Evolutionary conservation across 2,329 filamentous ascomycete genomes (phyloP).

Genomic region (Uncinocarpus reesii): DNA sequence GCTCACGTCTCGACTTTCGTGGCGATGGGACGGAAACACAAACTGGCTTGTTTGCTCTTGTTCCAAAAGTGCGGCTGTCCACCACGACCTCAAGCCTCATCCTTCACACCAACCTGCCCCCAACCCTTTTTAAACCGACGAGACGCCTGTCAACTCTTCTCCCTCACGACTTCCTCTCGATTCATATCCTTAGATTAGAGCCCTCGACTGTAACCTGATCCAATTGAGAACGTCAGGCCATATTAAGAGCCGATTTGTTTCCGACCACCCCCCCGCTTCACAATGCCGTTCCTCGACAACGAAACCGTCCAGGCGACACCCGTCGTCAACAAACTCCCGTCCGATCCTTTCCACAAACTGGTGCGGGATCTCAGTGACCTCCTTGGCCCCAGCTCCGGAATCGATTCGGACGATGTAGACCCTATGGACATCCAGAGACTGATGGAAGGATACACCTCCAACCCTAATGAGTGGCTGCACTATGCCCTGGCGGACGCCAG

Average conservation of each 20-base stretch:
- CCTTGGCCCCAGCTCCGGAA: slow-evolving; percentile 69
- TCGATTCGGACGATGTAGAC: slow-evolving; percentile 73
- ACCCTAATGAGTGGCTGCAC: slow-evolving; percentile 58
- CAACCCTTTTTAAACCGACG: background rate
- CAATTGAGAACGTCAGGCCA: background rate
- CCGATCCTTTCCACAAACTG: slow-evolving; percentile 53
- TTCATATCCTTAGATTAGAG: background rate
- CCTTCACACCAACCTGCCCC: background rate
- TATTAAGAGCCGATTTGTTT: background rate
- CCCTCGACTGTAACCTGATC: too few species aligned
- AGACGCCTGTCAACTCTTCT: background rate
- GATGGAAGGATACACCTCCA: slow-evolving; percentile 65
- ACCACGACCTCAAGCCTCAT: slow-evolving; percentile 1
- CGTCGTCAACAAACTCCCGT: slow-evolving; percentile 15
- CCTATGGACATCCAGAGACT: slow-evolving; percentile 57
- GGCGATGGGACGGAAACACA: background rate
- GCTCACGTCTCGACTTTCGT: background rate
- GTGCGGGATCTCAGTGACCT: slow-evolving; percentile 62
- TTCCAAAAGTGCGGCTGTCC: slow-evolving; percentile 1
- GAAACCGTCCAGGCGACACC: slow-evolving; percentile 12
- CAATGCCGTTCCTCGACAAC: slow-evolving; percentile 29
- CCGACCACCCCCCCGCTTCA: slow-evolving; percentile 10
- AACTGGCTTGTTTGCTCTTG: background rate
- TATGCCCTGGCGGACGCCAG: slow-evolving; percentile 65
- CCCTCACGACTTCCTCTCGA: background rate